These are phyloP conservation scores for Plectosphaerella cucumerina DNA, from an alignment of 2,329 filamentous ascomycete species.

Conservation along the genomic window DNA sequence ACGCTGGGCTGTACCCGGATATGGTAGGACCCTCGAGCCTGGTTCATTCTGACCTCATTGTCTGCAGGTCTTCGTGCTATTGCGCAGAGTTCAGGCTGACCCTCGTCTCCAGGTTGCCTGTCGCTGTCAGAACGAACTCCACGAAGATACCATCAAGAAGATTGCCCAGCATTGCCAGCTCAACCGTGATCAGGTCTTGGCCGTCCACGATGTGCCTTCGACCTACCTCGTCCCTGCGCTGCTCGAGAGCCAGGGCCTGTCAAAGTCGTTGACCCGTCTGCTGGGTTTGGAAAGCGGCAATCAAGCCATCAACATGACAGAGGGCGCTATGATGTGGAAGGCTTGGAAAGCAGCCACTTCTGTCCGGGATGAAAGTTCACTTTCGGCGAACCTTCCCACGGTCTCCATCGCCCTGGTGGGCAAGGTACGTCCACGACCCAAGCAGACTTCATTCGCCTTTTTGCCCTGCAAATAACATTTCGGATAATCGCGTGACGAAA, in stretches of 20 bases:
- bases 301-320: conserved; percentile 48
- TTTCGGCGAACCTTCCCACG: too few species aligned
- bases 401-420: too few species aligned
- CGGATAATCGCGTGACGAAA: too few species aligned
- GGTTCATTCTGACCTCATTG: background rate
- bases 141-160: conserved; percentile 72
- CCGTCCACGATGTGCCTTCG: conserved; percentile 83
- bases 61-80: too few species aligned
- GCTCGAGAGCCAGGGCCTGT: conserved; percentile 74
- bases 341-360: conserved; percentile 23
- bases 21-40: conserved; percentile 40
- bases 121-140: conserved; percentile 76
- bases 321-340: conserved; percentile 69
- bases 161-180: conserved; percentile 88
- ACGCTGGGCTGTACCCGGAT: conserved; percentile 69
- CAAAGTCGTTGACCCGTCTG: conserved; percentile 60
- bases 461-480: too few species aligned
- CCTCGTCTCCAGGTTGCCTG: conserved; percentile 68
- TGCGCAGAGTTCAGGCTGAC: too few species aligned
- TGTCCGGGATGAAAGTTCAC: too few species aligned
- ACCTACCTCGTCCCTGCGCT: conserved; percentile 96
- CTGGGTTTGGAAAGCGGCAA: conserved; percentile 61
- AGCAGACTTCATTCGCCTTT: too few species aligned
- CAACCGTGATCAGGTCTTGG: conserved; percentile 77
- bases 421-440: too few species aligned